A percentile compares a stretch with the other conserved stretches of the same genome.
Evolutionary conservation across 345 rosid genomes (phyloP).

Genomic region (Populus euphratica): DNA sequence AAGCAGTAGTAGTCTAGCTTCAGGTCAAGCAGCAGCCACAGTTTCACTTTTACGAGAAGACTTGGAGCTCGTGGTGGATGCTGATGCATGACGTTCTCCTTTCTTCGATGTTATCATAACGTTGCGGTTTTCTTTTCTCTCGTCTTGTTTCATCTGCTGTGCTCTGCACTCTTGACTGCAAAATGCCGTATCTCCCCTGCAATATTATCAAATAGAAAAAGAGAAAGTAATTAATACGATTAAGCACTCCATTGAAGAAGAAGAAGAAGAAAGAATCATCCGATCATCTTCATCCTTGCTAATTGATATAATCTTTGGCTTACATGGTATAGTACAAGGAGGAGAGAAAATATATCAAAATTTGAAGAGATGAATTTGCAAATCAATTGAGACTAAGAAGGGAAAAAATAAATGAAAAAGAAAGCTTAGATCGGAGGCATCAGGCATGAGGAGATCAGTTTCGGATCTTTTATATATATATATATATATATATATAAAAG

Average conservation of each 20-base stretch:
- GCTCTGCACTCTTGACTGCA: conserved; percentile 86
- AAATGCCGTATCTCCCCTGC: conserved; percentile 83
- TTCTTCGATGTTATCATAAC: conserved; percentile 10
- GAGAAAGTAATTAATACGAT: background rate
- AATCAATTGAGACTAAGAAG: background rate
- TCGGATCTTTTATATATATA: background rate
- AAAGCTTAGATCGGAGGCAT: background rate
- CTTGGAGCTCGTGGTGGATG: conserved; percentile 10
- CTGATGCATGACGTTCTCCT: conserved; percentile 19
- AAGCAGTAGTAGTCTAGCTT: background rate
- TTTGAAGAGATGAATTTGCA: background rate
- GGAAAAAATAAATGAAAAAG: background rate
- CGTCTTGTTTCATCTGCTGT: conserved; percentile 64
- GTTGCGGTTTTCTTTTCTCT: conserved; percentile 37
- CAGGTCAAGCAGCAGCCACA: conserved; percentile 30
- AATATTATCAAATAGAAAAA: background rate
- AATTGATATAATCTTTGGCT: background rate
- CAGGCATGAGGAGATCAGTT: background rate
- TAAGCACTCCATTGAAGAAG: background rate
- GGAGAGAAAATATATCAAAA: background rate
- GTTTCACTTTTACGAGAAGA: conserved; percentile 26
- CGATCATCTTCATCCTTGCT: too few species aligned
- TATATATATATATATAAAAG: background rate
- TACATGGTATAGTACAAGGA: background rate
- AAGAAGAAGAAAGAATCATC: too few species aligned